These are phyloP conservation scores for Rhodotorula glutinis DNA, from an alignment of 1,284 basidiomycete species.

Conservation along the genomic window DNA sequence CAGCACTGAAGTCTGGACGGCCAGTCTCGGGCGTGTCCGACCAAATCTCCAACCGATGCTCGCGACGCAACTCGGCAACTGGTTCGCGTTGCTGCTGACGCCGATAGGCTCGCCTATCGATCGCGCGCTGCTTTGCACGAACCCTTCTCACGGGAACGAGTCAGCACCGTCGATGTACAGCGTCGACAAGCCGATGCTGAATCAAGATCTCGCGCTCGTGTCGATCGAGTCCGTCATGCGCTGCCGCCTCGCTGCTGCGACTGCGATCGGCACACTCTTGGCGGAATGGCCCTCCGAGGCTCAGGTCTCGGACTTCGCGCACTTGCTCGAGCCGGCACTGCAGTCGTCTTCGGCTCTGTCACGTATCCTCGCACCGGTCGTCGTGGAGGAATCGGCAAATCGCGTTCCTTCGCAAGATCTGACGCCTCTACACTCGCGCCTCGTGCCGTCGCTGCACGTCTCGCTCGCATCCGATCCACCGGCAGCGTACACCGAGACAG, in stretches of 20 bases:
- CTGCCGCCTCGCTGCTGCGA: constrained; percentile 75
- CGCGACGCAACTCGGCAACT: constrained; percentile 52
- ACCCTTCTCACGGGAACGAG: constrained; percentile 52
- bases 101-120: constrained; percentile 83
- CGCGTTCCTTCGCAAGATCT: no score
- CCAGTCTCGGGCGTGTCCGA: constrained; percentile 21
- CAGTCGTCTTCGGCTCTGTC: constrained; percentile 87
- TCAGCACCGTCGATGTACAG: constrained; percentile 68
- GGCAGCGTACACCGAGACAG: constrained; percentile 87
- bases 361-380: constrained; percentile 74
- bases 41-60: constrained; percentile 3
- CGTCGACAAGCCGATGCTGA: constrained; percentile 93
- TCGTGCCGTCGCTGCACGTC: constrained; percentile 59
- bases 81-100: constrained; percentile 87
- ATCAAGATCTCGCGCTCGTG: constrained; percentile 83
- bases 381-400: constrained; percentile 88
- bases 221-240: constrained; percentile 74
- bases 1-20: constrained; percentile 74
- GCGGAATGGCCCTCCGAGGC: constrained; percentile 23
- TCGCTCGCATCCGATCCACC: constrained; percentile 58
- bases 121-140: constrained; percentile 63
- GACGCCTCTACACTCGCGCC: constrained; percentile 19
- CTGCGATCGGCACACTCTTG: constrained; percentile 62
- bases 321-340: constrained; percentile 72
- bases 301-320: constrained; percentile 49